phyloP scores from a whole-genome alignment of 805 yeast species.

The Cyberlindnera misumaiensis region DNA sequence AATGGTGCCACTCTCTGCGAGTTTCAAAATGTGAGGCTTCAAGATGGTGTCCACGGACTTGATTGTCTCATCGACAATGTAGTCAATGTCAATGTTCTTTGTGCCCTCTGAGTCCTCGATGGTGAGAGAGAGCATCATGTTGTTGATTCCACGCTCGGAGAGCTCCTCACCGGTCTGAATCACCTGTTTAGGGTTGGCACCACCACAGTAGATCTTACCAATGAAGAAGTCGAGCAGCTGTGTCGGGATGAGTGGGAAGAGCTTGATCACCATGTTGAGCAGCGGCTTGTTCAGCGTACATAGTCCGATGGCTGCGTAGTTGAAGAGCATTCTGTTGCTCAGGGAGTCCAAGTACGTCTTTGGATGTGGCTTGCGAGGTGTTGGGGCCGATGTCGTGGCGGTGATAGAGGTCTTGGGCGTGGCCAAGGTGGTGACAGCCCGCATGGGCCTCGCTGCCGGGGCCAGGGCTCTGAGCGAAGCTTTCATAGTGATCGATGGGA shows the following conservation, averaged over 20 bases:
- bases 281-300: slow-evolving; percentile 61
- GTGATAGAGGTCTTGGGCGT: slow-evolving; percentile 8
- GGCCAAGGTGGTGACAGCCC: slow-evolving; percentile 13
- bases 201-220: slow-evolving; percentile 86
- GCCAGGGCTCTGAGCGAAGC: background rate
- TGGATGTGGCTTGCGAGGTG: slow-evolving; percentile 3
- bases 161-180: slow-evolving; percentile 62
- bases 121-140: slow-evolving; percentile 92
- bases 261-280: slow-evolving; percentile 51
- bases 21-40: slow-evolving; percentile 61
- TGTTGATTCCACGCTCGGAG: slow-evolving; percentile 69
- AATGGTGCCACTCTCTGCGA: slow-evolving; percentile 36
- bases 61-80: slow-evolving; percentile 57
- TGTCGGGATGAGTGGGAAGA: slow-evolving; percentile 73
- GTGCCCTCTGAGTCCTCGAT: slow-evolving; percentile 89
- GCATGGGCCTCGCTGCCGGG: background rate
- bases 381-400: slow-evolving; percentile 1
- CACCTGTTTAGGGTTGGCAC: slow-evolving; percentile 69
- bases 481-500: background rate
- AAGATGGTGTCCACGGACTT: slow-evolving; percentile 61
- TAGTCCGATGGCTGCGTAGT: slow-evolving; percentile 61
- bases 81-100: slow-evolving; percentile 47
- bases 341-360: slow-evolving; percentile 45
- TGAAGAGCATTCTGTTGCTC: slow-evolving; percentile 48
- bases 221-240: slow-evolving; percentile 63